Percentiles rank a stretch among this genome's conserved stretches.
These are phyloP conservation scores for Phytophthora megakarya DNA, from an alignment of 352 stramenopile species.

Conservation along the genomic window DNA sequence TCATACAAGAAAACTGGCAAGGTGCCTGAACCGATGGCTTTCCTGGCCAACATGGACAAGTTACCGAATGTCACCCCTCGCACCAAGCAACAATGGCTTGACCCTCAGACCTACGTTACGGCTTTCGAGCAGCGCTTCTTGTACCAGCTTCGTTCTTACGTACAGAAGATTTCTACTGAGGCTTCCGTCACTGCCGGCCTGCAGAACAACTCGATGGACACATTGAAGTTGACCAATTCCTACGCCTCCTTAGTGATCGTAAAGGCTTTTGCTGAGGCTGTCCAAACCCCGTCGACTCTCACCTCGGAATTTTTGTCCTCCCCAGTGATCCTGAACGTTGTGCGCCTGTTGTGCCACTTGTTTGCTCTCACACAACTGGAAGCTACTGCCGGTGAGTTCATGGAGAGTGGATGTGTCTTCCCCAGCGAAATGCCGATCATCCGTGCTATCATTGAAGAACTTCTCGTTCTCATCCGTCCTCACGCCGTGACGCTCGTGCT, in stretches of 20 bases:
- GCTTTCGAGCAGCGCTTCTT: constrained; percentile 66
- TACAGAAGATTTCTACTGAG: constrained; percentile 39
- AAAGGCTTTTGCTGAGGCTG: constrained; percentile 50
- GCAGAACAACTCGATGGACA: constrained; percentile 62
- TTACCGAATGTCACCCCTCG: constrained; percentile 26
- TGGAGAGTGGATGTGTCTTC: constrained; percentile 61
- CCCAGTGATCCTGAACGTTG: constrained; percentile 38
- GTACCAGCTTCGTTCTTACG: constrained; percentile 49
- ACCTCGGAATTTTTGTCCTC: constrained; percentile 38
- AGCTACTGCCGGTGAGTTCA: constrained; percentile 60
- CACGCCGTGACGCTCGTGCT: constrained; percentile 82
- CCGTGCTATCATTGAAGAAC: constrained; percentile 53
- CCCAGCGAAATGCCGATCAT: constrained; percentile 51
- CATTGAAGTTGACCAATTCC: constrained; percentile 59
- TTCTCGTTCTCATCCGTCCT: constrained; percentile 56
- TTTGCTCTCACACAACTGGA: constrained; percentile 83
- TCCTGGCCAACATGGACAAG: constrained; percentile 53
- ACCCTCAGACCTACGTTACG: constrained; percentile 47
- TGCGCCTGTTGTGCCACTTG: constrained; percentile 49
- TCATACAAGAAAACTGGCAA: constrained; percentile 33
- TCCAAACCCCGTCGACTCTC: constrained; percentile 39
- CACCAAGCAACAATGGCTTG: constrained; percentile 44
- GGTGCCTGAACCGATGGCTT: constrained; percentile 14
- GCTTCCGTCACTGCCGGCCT: constrained; percentile 40
- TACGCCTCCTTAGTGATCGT: constrained; percentile 60